phyloP scores from a whole-genome alignment of 345 rosid genomes.

The Lepidium didymum region DNA sequence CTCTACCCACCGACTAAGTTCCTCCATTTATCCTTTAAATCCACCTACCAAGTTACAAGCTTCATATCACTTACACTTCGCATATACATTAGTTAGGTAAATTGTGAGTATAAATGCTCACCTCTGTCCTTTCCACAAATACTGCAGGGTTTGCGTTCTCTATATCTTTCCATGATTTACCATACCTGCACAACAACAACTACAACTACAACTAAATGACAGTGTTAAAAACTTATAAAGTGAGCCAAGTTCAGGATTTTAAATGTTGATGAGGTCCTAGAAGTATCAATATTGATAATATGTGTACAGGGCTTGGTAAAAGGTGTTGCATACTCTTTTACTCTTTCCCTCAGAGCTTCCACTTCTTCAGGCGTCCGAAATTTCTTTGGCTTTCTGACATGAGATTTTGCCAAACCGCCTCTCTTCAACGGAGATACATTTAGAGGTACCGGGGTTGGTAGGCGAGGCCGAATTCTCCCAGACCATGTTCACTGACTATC shows the following conservation, averaged over 20 bases:
- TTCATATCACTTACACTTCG: background rate
- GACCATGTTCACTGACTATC: conserved; percentile 16
- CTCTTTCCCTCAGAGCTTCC: conserved; percentile 27
- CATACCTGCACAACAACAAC: conserved; percentile 17
- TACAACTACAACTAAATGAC: background rate
- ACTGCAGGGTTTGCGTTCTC: conserved; percentile 20
- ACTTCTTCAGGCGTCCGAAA: conserved; percentile 25
- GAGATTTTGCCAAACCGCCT: background rate
- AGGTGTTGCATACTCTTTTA: conserved; percentile 19
- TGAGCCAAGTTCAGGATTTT: background rate
- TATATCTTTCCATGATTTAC: conserved; percentile 23
- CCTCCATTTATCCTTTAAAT: conserved; percentile 31
- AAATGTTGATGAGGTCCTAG: background rate
- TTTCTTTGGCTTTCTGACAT: conserved; percentile 19
- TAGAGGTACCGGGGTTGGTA: background rate
- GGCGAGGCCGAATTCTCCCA: conserved; percentile 22
- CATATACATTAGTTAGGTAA: background rate
- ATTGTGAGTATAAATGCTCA: background rate
- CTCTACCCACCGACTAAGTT: conserved; percentile 14
- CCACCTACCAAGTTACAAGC: conserved; percentile 11
- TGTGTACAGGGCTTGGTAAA: background rate
- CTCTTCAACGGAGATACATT: conserved; percentile 18
- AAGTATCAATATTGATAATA: background rate
- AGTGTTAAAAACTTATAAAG: background rate
- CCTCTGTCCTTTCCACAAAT: conserved; percentile 24